Evolutionary conservation across 495 filamentous ascomycete genomes (phyloP).

Genomic region (Lindgomyces ingoldianus): DNA sequence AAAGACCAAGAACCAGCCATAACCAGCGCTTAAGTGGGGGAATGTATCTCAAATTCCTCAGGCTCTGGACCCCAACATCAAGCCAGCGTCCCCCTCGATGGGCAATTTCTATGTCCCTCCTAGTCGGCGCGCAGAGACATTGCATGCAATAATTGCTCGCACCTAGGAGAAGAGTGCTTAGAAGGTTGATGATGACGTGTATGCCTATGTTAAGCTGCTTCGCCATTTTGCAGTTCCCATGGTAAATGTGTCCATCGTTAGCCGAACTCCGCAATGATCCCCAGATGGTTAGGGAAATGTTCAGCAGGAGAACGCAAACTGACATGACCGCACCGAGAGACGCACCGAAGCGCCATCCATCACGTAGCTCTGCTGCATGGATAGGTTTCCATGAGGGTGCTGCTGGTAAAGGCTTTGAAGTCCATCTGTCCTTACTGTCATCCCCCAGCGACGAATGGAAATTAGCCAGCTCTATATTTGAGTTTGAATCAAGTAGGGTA

Average conservation of each 20-base stretch:
- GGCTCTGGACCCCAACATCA: conserved; percentile 41
- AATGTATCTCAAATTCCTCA: conserved; percentile 37
- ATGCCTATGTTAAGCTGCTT: conserved; percentile 19
- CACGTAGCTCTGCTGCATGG: not conserved
- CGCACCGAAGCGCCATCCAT: not conserved
- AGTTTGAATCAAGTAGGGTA: not conserved
- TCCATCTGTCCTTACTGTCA: not conserved
- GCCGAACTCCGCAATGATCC: not conserved
- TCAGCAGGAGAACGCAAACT: conserved; percentile 3
- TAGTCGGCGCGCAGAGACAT: conserved; percentile 40
- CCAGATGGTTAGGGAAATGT: conserved; percentile 1
- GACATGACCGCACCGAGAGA: not conserved
- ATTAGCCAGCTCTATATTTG: not conserved
- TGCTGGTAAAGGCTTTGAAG: not conserved
- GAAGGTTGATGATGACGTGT: conserved; percentile 39
- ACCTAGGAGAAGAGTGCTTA: conserved; percentile 37
- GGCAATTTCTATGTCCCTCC: conserved; percentile 38
- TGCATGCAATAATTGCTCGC: conserved; percentile 41
- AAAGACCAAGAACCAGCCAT: conserved; percentile 34
- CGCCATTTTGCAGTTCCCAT: conserved; percentile 25
- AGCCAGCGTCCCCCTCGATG: conserved; percentile 34
- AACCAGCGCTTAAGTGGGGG: conserved; percentile 8
- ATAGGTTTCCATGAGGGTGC: not conserved
- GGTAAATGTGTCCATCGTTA: conserved; percentile 16
- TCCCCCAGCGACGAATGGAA: not conserved